phyloP scores from a whole-genome alignment of 1,139 yeast species.

The Magnusiomyces magnusii region DNA sequence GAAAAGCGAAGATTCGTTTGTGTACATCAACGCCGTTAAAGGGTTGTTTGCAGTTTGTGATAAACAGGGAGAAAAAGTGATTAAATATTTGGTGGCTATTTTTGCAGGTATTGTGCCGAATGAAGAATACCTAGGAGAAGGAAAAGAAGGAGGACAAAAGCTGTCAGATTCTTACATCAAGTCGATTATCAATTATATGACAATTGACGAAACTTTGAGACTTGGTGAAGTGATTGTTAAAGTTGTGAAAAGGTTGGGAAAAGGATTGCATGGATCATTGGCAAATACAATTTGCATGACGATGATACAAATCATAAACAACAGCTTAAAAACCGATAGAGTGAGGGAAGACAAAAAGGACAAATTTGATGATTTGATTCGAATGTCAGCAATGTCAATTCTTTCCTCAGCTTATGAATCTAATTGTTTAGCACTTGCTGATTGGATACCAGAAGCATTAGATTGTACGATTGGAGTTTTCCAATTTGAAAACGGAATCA shows the following conservation, averaged over 20 bases:
- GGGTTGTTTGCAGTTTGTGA: conserved; percentile 58
- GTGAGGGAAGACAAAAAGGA: conserved; percentile 33
- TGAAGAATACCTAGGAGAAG: conserved; percentile 12
- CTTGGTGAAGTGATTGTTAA: conserved; percentile 74
- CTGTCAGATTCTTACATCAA: not conserved
- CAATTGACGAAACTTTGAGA: conserved; percentile 58
- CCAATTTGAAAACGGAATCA: conserved; percentile 53
- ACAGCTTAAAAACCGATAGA: conserved; percentile 24
- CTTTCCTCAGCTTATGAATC: conserved; percentile 56
- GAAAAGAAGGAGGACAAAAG: not conserved
- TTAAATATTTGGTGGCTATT: conserved; percentile 38
- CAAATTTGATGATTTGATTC: conserved; percentile 37
- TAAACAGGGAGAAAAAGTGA: conserved; percentile 34
- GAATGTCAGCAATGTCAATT: conserved; percentile 84
- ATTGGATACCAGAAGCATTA: conserved; percentile 46
- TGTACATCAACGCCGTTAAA: conserved; percentile 75
- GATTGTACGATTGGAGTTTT: conserved; percentile 75
- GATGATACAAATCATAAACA: conserved; percentile 29
- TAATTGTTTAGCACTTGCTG: conserved; percentile 47
- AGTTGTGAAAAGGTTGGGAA: conserved; percentile 45
- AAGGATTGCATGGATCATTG: conserved; percentile 40
- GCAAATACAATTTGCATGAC: conserved; percentile 32
- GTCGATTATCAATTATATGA: conserved; percentile 2
- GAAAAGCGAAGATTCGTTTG: conserved; percentile 75
- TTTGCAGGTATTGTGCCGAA: conserved; percentile 30